phyloP scores from a whole-genome alignment of 139 green algal species.

The Closterium sp. region DNA sequence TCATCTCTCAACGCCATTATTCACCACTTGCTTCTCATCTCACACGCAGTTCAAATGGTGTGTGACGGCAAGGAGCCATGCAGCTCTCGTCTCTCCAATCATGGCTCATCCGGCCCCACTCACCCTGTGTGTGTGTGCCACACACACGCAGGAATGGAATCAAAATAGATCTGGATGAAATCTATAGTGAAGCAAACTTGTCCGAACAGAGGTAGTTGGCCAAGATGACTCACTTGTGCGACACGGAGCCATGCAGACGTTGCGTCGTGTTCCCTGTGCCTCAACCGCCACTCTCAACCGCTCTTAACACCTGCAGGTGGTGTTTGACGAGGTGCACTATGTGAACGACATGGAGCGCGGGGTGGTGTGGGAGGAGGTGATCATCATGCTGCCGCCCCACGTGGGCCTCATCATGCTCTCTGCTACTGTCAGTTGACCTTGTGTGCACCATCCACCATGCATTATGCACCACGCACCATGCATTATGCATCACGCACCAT shows the following conservation, averaged over 20 bases:
- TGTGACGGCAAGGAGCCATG: conserved; percentile 62
- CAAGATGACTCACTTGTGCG: too few species aligned
- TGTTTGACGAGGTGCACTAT: conserved; percentile 97
- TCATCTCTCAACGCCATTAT: too few species aligned
- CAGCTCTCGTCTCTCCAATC: not conserved
- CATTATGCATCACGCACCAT: not conserved
- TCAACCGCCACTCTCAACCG: not conserved
- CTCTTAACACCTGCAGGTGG: conserved; percentile 59
- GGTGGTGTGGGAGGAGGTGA: conserved; percentile 83
- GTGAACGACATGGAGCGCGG: conserved; percentile 85
- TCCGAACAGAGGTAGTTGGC: too few species aligned
- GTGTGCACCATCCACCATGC: not conserved
- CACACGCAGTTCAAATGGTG: conserved; percentile 65
- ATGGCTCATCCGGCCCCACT: too few species aligned
- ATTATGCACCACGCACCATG: not conserved
- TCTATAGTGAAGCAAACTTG: too few species aligned
- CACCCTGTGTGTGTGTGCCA: too few species aligned
- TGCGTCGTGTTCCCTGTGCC: too few species aligned
- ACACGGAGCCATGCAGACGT: not conserved
- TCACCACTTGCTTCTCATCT: too few species aligned
- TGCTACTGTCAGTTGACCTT: conserved; percentile 73
- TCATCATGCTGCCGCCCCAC: conserved; percentile 98
- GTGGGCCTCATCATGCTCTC: conserved; percentile 90
- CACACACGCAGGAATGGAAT: too few species aligned
- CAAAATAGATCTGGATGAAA: too few species aligned